Evolutionary conservation across 2,329 filamentous ascomycete species (phyloP).

Genomic region (Acarospora socialis): DNA sequence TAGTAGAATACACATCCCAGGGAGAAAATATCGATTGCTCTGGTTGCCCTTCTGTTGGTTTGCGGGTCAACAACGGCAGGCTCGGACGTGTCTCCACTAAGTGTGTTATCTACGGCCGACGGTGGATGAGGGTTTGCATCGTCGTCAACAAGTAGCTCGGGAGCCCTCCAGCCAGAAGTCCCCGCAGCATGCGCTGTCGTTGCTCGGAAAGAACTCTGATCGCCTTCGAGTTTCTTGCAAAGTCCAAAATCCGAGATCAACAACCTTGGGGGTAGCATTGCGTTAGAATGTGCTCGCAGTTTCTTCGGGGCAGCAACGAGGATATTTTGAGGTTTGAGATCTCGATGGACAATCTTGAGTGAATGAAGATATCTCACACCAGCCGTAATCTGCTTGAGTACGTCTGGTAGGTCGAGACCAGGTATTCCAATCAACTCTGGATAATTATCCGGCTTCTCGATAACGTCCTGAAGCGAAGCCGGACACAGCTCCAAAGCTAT

Average conservation of each 20-base stretch:
- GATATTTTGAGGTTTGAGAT: slow-evolving; percentile 96
- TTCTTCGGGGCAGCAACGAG: slow-evolving; percentile 54
- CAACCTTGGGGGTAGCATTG: slow-evolving; percentile 60
- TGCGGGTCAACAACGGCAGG: slow-evolving; percentile 40
- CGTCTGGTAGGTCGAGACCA: slow-evolving; percentile 60
- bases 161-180: slow-evolving; percentile 91
- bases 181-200: slow-evolving; percentile 88
- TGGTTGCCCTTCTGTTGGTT: slow-evolving; percentile 67
- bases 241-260: slow-evolving; percentile 96
- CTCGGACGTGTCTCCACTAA: slow-evolving; percentile 30
- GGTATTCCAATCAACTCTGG: slow-evolving; percentile 56
- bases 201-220: slow-evolving; percentile 85
- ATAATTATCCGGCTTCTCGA: slow-evolving; percentile 58
- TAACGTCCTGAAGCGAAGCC: slow-evolving; percentile 80
- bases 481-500: slow-evolving; percentile 92
- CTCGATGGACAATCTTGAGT: slow-evolving; percentile 87
- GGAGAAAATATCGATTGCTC: slow-evolving; percentile 95
- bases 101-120: slow-evolving; percentile 23
- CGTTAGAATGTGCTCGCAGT: slow-evolving; percentile 25
- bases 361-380: slow-evolving; percentile 82
- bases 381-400: slow-evolving; percentile 78
- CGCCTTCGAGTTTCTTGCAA: slow-evolving; percentile 91
- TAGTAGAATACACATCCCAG: slow-evolving; percentile 98
- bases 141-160: slow-evolving; percentile 76
- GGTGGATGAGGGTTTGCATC: slow-evolving; percentile 34